Percentiles rank a stretch among this genome's conserved stretches.
Conservation (phyloP, 78 protist species). For the Dictyostelium purpureum region DNA sequence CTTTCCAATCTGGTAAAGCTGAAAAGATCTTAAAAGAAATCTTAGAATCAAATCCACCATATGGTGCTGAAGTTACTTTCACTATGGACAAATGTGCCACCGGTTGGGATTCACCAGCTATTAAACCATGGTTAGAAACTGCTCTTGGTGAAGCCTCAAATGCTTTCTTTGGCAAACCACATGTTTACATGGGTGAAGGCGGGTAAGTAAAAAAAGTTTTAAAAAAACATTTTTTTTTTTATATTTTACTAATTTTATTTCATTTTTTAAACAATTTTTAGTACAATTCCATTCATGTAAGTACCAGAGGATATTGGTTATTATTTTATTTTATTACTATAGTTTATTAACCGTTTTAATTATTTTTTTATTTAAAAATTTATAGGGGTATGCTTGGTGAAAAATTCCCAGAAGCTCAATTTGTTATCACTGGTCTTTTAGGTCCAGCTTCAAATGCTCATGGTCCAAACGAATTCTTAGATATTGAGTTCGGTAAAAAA, state of each 20-base stretch:
- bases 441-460: constrained; percentile 85
- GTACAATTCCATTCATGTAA: constrained; percentile 92
- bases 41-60: constrained; percentile 88
- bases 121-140: constrained; percentile 44
- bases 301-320: no score
- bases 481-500: constrained; percentile 81
- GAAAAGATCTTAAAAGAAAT: constrained; percentile 30
- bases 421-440: constrained; percentile 90
- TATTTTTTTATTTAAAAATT: no score
- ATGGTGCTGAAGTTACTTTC: constrained; percentile 87
- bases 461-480: constrained; percentile 90
- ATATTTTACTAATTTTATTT: no score
- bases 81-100: constrained; percentile 51
- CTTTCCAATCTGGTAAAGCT: constrained; percentile 51
- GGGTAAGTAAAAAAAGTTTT: constrained; percentile 73
- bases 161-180: constrained; percentile 74
- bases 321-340: no score
- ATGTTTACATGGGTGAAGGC: constrained; percentile 83
- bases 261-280: no score
- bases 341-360: no score
- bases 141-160: constrained; percentile 77
- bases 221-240: no score
- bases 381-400: constrained; percentile 82
- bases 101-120: constrained; percentile 90
- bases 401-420: constrained; percentile 91